Conservation (phyloP, 495 filamentous ascomycete genomes). For the Penicillium taxi region DNA sequence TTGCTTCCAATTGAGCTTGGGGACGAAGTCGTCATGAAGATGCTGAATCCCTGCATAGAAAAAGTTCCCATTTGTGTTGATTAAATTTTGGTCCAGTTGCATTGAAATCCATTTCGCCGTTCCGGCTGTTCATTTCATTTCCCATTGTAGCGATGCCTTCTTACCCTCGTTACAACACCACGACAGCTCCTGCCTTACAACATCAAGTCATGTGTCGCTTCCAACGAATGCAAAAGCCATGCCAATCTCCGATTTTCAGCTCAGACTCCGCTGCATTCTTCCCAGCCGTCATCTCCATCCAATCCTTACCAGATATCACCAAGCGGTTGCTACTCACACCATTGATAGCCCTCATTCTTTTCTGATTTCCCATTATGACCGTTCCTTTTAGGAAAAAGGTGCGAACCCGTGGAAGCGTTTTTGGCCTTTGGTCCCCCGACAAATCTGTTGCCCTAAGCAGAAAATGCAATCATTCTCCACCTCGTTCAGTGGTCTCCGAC, state of each 20-base stretch:
- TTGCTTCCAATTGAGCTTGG: slow-evolving; percentile 27
- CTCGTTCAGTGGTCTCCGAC: slow-evolving; percentile 23
- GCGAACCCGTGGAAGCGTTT: slow-evolving; percentile 15
- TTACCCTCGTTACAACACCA: too few relatives aligned
- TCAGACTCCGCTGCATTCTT: too few relatives aligned
- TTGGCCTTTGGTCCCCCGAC: slow-evolving; percentile 16
- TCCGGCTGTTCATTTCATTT: neutral
- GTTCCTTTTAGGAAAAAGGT: slow-evolving; percentile 8
- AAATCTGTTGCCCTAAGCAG: slow-evolving; percentile 10
- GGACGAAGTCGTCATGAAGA: slow-evolving; percentile 36
- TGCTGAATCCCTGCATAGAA: slow-evolving; percentile 22
- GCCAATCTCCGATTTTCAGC: too few relatives aligned
- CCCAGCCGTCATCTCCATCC: too few relatives aligned
- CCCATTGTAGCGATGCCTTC: neutral
- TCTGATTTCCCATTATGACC: slow-evolving; percentile 14
- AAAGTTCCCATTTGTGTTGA: slow-evolving; percentile 18
- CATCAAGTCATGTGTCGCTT: too few relatives aligned
- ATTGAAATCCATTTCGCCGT: slow-evolving; percentile 7
- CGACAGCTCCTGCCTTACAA: too few relatives aligned
- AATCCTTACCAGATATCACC: too few relatives aligned
- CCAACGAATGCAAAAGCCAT: too few relatives aligned
- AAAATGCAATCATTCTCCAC: slow-evolving; percentile 9
- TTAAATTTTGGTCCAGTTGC: slow-evolving; percentile 9
- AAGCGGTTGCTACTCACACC: neutral
- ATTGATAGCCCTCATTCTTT: neutral